Base-by-base conservation (phyloP, 2,329 filamentous ascomycete genomes). In the Aciculosporium take region DNA sequence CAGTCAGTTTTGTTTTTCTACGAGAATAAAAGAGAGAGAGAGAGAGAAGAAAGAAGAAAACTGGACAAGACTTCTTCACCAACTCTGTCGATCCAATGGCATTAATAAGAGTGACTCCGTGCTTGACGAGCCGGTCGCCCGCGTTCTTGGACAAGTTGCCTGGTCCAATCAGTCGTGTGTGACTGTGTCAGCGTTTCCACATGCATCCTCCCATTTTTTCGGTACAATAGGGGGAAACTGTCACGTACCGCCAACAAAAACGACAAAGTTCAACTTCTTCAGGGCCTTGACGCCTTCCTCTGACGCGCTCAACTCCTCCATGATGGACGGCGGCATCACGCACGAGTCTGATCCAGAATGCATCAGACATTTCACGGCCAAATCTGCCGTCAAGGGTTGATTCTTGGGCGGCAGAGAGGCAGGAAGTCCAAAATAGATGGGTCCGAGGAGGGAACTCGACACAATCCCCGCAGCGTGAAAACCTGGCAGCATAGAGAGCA, bases 11-110 rank as follows among this genome's bases (percentile, higher is more conserved):
- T 3, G 12, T 7, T 29, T 28, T 21, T 8, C 12, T 4, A 17
- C 25, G 20, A 15, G 10, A 13, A 8, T 7, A 4, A 20, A 10
- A 7, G 9, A 37, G 20, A 15, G 10, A 13, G 5, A 13, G 6
- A 20, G 15, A 7, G 9, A 25, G 20, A 21, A 15, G 2, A 36
- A n/a, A 20, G 18, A 21, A 10, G 24, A 3, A 17, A 13, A 27
- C n/a, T 15, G 12, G 17, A 33, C n/a, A n/a, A n/a, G n/a, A n/a
- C n/a, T n/a, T n/a, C 4, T 17, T 29, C 7, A 53, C 58, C 18
- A 51, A 66, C 63, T 69, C 65, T 3, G 65, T 69, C 8, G 64
- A 55, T 0, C 58, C 57, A 5, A 69, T 65, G 0, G 57, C 24
- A 44, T 65, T 68, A 8, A 37, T 17, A 5, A 68, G 41, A 0